Conservation (phyloP, 2,329 filamentous ascomycete genomes). For the Aspergillus persii region DNA sequence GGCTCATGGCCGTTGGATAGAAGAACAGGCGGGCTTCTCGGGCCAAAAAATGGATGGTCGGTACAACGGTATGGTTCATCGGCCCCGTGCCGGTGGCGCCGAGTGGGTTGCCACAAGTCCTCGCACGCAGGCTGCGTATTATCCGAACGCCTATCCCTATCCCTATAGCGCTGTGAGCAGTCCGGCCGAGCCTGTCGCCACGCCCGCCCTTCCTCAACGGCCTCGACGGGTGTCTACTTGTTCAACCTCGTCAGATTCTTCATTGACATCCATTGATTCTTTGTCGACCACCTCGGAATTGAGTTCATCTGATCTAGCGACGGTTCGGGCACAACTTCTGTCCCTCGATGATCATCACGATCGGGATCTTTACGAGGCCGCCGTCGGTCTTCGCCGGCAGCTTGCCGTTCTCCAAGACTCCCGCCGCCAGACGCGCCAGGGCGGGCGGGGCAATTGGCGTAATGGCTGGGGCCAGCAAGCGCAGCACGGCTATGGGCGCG, state of each 20-base stretch:
- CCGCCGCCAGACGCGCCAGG: slow-evolving; percentile 29
- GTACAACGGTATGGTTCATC: slow-evolving; percentile 13
- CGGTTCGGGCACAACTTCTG: slow-evolving; percentile 35
- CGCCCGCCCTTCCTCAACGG: slow-evolving; percentile 11
- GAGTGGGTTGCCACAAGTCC: slow-evolving; percentile 16
- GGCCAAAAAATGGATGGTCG: slow-evolving; percentile 25
- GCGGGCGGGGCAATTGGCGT: slow-evolving; percentile 23
- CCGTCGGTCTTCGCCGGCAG: slow-evolving; percentile 35
- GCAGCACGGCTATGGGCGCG: slow-evolving; percentile 15
- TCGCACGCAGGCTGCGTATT: slow-evolving; percentile 9
- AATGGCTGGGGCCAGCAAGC: slow-evolving; percentile 16
- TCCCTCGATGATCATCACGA: slow-evolving; percentile 36
- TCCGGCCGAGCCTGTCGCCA: background rate
- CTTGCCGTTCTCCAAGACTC: slow-evolving; percentile 33
- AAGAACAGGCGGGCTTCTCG: slow-evolving; percentile 35
- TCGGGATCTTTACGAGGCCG: slow-evolving; percentile 35
- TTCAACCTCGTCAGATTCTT: slow-evolving; percentile 33
- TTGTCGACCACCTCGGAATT: slow-evolving; percentile 38
- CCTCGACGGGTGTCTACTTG: slow-evolving; percentile 28
- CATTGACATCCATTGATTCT: slow-evolving; percentile 38
- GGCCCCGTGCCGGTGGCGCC: slow-evolving; percentile 3
- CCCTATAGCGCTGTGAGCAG: background rate
- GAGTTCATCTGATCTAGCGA: slow-evolving; percentile 34
- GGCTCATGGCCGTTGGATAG: slow-evolving; percentile 37
- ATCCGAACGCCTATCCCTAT: slow-evolving; percentile 11